Evolutionary conservation across 2,329 filamentous ascomycete genomes (phyloP).

Genomic region (Amesomyces nigricolor): DNA sequence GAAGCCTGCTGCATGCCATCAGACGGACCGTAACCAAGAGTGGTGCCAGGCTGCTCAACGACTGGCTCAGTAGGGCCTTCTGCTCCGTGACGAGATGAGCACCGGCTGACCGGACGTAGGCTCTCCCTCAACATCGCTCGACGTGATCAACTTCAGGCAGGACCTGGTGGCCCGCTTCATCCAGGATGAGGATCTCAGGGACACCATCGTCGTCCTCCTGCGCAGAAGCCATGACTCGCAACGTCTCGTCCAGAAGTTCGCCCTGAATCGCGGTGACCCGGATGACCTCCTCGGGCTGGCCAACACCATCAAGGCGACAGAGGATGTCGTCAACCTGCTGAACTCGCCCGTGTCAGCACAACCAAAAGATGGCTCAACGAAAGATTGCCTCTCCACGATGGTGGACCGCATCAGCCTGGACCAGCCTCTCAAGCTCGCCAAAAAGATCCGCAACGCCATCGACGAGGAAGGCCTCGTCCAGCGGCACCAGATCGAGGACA

Average conservation of each 20-base stretch:
- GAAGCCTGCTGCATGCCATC: slow-evolving; percentile 85
- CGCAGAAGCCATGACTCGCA: slow-evolving; percentile 77
- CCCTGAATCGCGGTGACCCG: slow-evolving; percentile 82
- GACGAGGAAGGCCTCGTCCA: slow-evolving; percentile 87
- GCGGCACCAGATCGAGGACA: slow-evolving; percentile 71
- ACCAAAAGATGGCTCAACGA: neutral
- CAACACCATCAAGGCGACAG: slow-evolving; percentile 70
- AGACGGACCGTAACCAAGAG: slow-evolving; percentile 87
- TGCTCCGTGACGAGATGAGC: slow-evolving; percentile 5
- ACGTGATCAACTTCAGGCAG: slow-evolving; percentile 70
- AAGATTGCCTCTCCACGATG: slow-evolving; percentile 41
- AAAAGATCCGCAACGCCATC: slow-evolving; percentile 69
- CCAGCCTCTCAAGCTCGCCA: slow-evolving; percentile 62
- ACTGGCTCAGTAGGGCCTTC: slow-evolving; percentile 60
- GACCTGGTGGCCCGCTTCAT: slow-evolving; percentile 77
- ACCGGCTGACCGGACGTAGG: slow-evolving; percentile 19
- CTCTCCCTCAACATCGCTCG: slow-evolving; percentile 80
- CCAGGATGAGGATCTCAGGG: slow-evolving; percentile 59
- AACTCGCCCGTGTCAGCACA: slow-evolving; percentile 17
- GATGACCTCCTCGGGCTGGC: slow-evolving; percentile 84
- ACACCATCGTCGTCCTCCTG: slow-evolving; percentile 63
- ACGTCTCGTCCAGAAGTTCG: slow-evolving; percentile 88
- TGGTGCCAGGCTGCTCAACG: slow-evolving; percentile 74
- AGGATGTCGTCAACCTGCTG: slow-evolving; percentile 54
- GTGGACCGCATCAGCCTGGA: slow-evolving; percentile 58